Evolutionary conservation across 78 protist genomes (phyloP).

Genomic region (Dictyostelium capitatum): DNA sequence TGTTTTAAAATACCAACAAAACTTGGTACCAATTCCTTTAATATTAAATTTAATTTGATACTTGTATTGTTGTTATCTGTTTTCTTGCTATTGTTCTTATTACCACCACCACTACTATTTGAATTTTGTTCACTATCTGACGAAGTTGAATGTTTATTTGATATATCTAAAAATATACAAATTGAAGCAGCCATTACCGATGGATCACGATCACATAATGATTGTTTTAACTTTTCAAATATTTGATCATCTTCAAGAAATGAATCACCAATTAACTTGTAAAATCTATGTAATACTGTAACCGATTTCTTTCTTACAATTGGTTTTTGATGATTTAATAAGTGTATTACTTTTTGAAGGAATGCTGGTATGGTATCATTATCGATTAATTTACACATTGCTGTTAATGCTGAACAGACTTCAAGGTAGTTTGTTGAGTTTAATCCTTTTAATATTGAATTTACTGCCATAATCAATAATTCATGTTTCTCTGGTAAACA

Average conservation of each 20-base stretch:
- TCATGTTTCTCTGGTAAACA: constrained; percentile 81
- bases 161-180: constrained; percentile 63
- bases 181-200: constrained; percentile 94
- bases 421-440: constrained; percentile 40
- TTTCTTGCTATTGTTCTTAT: neutral
- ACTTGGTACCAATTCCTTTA: constrained; percentile 87
- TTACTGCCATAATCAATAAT: constrained; percentile 75
- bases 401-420: constrained; percentile 72
- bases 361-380: constrained; percentile 69
- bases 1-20: constrained; percentile 94
- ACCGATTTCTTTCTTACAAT: constrained; percentile 78
- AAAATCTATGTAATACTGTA: constrained; percentile 52
- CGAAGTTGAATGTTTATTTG: neutral
- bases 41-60: neutral
- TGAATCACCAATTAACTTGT: neutral
- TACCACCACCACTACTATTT: neutral
- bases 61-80: neutral
- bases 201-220: constrained; percentile 95
- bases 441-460: constrained; percentile 70
- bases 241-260: neutral
- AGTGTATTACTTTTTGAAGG: constrained; percentile 1
- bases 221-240: constrained; percentile 8
- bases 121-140: neutral
- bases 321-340: constrained; percentile 49
- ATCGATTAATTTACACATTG: constrained; percentile 41